Evolutionary conservation across 345 rosid genomes (phyloP).

Genomic region (Citrus medica): DNA sequence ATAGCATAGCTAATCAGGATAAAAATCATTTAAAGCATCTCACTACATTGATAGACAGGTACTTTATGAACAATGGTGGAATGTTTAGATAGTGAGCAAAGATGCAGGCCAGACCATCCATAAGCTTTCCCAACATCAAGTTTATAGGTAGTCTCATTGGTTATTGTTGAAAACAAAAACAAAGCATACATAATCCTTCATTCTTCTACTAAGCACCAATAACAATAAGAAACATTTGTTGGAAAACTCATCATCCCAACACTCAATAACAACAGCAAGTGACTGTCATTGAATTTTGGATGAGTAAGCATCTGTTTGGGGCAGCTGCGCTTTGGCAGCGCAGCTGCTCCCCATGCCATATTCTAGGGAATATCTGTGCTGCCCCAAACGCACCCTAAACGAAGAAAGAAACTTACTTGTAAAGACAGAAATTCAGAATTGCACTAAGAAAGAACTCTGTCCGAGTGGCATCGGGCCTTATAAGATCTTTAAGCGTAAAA

Average conservation of each 20-base stretch:
- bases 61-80: background rate
- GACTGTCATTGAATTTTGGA: background rate
- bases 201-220: background rate
- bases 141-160: background rate
- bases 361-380: too few relatives aligned
- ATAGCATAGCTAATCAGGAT: background rate
- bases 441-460: constrained; percentile 74
- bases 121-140: background rate
- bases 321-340: too few relatives aligned
- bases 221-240: background rate
- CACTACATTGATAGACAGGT: background rate
- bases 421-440: constrained; percentile 73
- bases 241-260: background rate
- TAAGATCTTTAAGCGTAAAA: constrained; percentile 63
- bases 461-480: constrained; percentile 55
- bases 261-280: background rate
- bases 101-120: background rate
- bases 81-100: background rate
- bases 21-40: background rate
- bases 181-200: background rate
- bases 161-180: background rate
- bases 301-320: background rate
- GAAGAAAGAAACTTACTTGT: constrained; percentile 45
- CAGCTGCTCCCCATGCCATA: too few relatives aligned
- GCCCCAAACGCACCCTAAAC: too few relatives aligned